Evolutionary conservation across 1,284 basidiomycete genomes (phyloP).

Genomic region (Coniferiporia weirii): DNA sequence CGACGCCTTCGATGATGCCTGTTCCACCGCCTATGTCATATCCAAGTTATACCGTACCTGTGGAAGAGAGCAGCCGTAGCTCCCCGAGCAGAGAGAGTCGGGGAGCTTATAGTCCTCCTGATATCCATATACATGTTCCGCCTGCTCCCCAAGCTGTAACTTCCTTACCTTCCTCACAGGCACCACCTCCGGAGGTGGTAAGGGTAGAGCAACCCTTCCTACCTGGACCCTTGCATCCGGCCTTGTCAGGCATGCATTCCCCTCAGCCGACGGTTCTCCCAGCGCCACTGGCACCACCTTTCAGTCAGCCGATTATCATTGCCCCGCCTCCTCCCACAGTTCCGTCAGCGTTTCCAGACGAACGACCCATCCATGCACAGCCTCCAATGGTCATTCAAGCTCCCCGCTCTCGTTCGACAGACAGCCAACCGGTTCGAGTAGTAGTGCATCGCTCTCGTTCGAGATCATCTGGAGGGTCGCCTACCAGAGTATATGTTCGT

Average conservation of each 20-base stretch:
- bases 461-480: not conserved
- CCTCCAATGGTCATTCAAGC: slow-evolving; percentile 5
- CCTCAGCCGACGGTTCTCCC: not conserved
- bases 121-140: slow-evolving; percentile 10
- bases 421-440: not conserved
- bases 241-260: not conserved
- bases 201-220: not conserved
- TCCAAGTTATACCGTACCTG: not conserved
- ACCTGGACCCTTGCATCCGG: not conserved
- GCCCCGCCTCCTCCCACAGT: slow-evolving; percentile 22
- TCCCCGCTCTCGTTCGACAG: not conserved
- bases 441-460: slow-evolving; percentile 3
- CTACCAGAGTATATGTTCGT: slow-evolving; percentile 6
- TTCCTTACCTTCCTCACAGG: not conserved
- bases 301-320: slow-evolving; percentile 21
- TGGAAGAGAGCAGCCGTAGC: not conserved
- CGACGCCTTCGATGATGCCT: not conserved
- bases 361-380: not conserved
- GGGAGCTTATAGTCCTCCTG: not conserved
- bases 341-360: not conserved
- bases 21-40: slow-evolving; percentile 1
- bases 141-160: not conserved
- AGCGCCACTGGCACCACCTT: too few relatives aligned
- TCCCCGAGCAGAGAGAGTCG: not conserved
- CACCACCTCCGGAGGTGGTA: not conserved